Evolutionary conservation across 495 filamentous ascomycete species (phyloP).

Genomic region (Cudoniella acicularis): DNA sequence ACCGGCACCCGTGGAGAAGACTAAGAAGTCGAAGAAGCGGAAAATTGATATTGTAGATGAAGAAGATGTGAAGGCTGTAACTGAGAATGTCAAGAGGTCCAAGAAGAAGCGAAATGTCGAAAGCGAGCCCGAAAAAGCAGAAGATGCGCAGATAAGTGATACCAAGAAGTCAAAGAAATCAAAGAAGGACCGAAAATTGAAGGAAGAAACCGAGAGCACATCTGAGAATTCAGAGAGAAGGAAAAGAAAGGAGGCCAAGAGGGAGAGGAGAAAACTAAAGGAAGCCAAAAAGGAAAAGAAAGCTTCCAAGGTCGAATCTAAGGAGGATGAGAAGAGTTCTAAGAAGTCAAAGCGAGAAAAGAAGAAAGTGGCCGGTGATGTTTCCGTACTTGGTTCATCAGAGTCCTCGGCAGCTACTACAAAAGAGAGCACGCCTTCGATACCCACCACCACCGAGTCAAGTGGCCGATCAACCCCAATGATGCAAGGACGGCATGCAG

Average conservation of each 20-base stretch:
- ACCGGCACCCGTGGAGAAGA: conserved; percentile 5
- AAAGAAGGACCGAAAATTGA: conserved; percentile 27
- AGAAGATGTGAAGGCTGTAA: conserved; percentile 13
- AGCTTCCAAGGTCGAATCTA: conserved; percentile 9
- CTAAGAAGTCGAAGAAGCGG: conserved; percentile 21
- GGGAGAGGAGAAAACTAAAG: conserved; percentile 24
- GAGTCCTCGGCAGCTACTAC: conserved; percentile 27
- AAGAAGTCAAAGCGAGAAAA: conserved; percentile 19
- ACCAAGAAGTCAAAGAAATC: conserved; percentile 4
- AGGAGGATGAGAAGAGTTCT: conserved; percentile 29
- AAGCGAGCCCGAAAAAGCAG: not conserved
- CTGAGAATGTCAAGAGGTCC: conserved; percentile 21
- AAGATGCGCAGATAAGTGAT: not conserved
- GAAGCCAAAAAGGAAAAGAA: conserved; percentile 33
- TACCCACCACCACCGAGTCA: conserved; percentile 23
- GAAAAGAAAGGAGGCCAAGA: conserved; percentile 28
- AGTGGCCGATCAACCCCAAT: conserved; percentile 33
- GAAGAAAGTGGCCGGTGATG: conserved; percentile 23
- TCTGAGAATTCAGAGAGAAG: conserved; percentile 16
- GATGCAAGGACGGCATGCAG: conserved; percentile 53
- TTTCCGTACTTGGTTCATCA: not conserved
- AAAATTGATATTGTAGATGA: conserved; percentile 16
- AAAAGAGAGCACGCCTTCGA: conserved; percentile 24
- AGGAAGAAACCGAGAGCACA: conserved; percentile 15
- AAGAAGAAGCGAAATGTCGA: conserved; percentile 6